Evolutionary conservation across 2,329 filamentous ascomycete species (phyloP), one percentile per base, ranked within the genome.

Genomic region (Penicillium brasilianum): DNA sequence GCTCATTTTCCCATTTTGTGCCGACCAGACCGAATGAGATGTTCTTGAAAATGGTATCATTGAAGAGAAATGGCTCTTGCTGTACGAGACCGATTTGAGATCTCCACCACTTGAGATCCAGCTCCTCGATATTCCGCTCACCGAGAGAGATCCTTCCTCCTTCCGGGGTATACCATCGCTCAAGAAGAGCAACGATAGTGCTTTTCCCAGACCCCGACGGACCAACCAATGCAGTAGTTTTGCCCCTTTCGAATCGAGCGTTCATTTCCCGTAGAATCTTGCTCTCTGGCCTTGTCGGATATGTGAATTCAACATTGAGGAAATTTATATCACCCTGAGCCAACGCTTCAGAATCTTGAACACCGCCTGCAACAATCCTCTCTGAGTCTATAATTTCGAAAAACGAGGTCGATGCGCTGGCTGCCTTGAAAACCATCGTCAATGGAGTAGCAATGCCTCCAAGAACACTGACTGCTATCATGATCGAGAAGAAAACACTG

Each of bases 161-260:
- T 37, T 97, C 91, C 0, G 94, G 94, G 59, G 93, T 88, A 75
- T 99, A 99, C 76, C 98, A 98, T n/a, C 95, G 87, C 78, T 98
- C 94, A 1, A 98, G 88, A 18, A 99, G 83, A 11, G 93, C 93
- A 30, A 98, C 90, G 63, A 98, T 93, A 0, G 94, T 98, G 71
- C 90, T 94, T 79, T 98, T 99, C 51, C 95, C 95, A 43, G 90
- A 96, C 11, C 94, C 95, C 11, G 94, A 98, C 0, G 94, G 92
- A 59, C 95, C 95, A 6, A 99, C 95, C 6, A 99, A 82, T 1
- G 95, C 95, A 2, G 94, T 97, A 18, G 90, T 93, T 80, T 97
- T 96, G 18, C 94, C 93, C 10, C 44, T 30, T 30, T 48, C 7
- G 8, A 48, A 48, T 30, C 16, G 14, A 48, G 20, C 14, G 25